Evolutionary conservation across 2,329 filamentous ascomycete genomes (phyloP).

Genomic region (Hymenoscyphus occultus): DNA sequence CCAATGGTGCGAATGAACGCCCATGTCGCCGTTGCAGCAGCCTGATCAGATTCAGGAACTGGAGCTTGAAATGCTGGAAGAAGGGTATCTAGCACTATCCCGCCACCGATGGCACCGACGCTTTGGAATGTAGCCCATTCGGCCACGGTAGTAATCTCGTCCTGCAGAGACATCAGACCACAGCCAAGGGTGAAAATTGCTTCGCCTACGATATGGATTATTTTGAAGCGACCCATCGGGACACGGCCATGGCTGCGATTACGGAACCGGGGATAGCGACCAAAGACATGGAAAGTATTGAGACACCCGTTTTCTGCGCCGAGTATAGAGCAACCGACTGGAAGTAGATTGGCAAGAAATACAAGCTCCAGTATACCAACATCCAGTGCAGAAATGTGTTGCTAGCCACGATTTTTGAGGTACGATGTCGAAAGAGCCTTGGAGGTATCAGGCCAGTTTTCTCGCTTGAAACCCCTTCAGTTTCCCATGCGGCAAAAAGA

Average conservation of each 20-base stretch:
- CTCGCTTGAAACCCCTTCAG: neutral
- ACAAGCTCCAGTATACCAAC: conserved; percentile 8
- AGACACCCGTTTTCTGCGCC: neutral
- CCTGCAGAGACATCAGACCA: conserved; percentile 34
- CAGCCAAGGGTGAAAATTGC: conserved; percentile 20
- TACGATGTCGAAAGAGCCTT: neutral
- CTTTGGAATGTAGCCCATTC: conserved; percentile 45
- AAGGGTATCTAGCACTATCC: conserved; percentile 42
- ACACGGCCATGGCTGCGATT: conserved; percentile 12
- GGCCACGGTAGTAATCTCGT: conserved; percentile 37
- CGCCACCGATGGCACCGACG: conserved; percentile 41
- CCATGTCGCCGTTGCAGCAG: conserved; percentile 13
- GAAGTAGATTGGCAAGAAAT: conserved; percentile 14
- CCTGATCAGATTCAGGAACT: conserved; percentile 36
- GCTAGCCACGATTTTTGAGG: conserved; percentile 37
- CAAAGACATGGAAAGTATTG: neutral
- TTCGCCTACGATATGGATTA: conserved; percentile 34
- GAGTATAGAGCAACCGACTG: conserved; percentile 2
- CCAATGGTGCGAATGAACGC: conserved; percentile 47
- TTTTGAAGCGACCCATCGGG: conserved; percentile 30
- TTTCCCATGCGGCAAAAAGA: neutral
- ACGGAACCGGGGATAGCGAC: conserved; percentile 34
- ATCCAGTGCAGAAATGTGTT: conserved; percentile 20
- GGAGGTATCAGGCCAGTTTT: neutral
- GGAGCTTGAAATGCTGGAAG: conserved; percentile 43